Evolutionary conservation across 1,139 yeast species (phyloP).

Genomic region (Candida pseudoviswanathii): DNA sequence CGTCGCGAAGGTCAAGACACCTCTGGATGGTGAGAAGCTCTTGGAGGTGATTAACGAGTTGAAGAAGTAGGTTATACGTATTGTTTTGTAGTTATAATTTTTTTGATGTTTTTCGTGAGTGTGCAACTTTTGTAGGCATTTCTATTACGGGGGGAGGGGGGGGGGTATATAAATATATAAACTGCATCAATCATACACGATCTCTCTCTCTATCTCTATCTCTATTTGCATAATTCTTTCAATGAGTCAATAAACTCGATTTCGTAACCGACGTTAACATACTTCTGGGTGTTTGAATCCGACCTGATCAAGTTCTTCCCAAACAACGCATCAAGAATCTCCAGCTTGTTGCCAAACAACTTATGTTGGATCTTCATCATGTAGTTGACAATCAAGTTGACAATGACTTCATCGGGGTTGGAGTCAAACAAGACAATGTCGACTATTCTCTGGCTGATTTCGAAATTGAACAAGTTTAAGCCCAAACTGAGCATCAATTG

Average conservation of each 20-base stretch:
- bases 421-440: conserved; percentile 61
- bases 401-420: conserved; percentile 30
- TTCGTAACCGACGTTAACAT: conserved; percentile 51
- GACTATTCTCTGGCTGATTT: conserved; percentile 38
- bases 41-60: conserved; percentile 52
- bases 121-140: not conserved
- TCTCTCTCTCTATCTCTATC: not conserved
- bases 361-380: conserved; percentile 51
- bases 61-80: conserved; percentile 6
- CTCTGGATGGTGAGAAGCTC: conserved; percentile 68
- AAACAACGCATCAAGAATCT: conserved; percentile 41
- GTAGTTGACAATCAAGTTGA: conserved; percentile 52
- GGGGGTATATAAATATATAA: conserved; percentile 8
- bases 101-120: not conserved
- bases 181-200: not conserved
- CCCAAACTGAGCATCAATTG: conserved; percentile 23
- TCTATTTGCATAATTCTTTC: conserved; percentile 22
- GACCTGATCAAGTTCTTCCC: conserved; percentile 12
- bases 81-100: not conserved
- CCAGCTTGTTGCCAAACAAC: conserved; percentile 53
- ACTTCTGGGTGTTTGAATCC: conserved; percentile 16
- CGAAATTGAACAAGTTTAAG: conserved; percentile 24
- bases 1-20: conserved; percentile 68
- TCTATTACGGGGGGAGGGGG: too few species aligned
- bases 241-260: conserved; percentile 49